A percentile compares a stretch with the other conserved stretches of the same genome.
Evolutionary conservation across 257 asterid genomes (phyloP).

Genomic region (Scutellaria barbata): DNA sequence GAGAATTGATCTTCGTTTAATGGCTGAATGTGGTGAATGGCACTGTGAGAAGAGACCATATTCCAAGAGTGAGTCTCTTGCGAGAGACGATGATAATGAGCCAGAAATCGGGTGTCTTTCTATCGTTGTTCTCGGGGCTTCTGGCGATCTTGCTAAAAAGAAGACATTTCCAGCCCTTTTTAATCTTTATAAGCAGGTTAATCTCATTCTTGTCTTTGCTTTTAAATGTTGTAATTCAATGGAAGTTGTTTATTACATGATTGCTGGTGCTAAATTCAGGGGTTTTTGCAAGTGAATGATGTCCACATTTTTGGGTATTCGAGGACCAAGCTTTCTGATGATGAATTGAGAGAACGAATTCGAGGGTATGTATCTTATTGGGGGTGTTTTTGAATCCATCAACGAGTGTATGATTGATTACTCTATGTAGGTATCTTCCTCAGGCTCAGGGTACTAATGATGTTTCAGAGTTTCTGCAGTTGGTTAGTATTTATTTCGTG

Average conservation of each 20-base stretch:
- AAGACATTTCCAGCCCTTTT: constrained; percentile 98
- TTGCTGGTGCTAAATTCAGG: constrained; percentile 50
- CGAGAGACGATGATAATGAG: constrained; percentile 51
- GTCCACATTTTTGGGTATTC: constrained; percentile 99
- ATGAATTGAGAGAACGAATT: constrained; percentile 80
- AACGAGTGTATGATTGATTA: not conserved
- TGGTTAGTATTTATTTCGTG: constrained; percentile 57
- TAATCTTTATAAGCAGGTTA: constrained; percentile 93
- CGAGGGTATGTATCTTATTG: constrained; percentile 58
- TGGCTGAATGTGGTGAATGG: constrained; percentile 43
- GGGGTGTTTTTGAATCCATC: too few species aligned
- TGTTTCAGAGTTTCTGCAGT: constrained; percentile 68
- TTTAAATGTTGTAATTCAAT: not conserved
- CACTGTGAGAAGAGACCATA: constrained; percentile 64
- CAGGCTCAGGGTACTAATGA: constrained; percentile 54
- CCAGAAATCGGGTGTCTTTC: constrained; percentile 83
- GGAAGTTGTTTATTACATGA: constrained; percentile 5
- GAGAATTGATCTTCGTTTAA: too few species aligned
- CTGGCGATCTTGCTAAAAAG: constrained; percentile 99
- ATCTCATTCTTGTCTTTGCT: not conserved
- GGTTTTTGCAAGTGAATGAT: constrained; percentile 76
- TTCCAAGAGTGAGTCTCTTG: constrained; percentile 56
- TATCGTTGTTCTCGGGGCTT: constrained; percentile 92
- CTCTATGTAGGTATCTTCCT: constrained; percentile 69
- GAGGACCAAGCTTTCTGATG: constrained; percentile 85